Evolutionary conservation across 208 protist genomes (phyloP), one percentile per base, ranked within the genome.

Genomic region (Wallacemonas sp.): DNA sequence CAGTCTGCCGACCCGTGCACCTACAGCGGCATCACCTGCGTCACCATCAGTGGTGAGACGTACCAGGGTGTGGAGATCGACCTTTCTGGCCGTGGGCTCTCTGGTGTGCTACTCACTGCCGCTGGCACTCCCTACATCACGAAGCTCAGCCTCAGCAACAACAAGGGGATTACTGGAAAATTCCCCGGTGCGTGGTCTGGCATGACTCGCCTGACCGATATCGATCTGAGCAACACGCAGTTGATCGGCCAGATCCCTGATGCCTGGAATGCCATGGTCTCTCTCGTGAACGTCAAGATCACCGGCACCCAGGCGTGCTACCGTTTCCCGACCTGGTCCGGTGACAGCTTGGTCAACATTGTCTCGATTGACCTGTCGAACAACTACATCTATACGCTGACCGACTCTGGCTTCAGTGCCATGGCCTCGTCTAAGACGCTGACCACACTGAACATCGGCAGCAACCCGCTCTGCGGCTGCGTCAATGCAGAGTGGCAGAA

Each of bases 241-340:
- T 23, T 58, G 29, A 21, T 6, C 52, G 52, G 52, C 26, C 52
- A 58, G 52, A 32, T 58, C 19, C 52, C 52, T 2, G 17, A 58
- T 24, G 38, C 26, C 39, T 74, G 69, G 69, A 61, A 47, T 52
- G 60, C 39, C 39, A 74, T 74, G 69, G 4, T 12, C 34, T 38
- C 48, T 17, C 49, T 74, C 11, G 17, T 38, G 26, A 68, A 43
- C 23, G 12, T 74, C 16, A 33, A 66, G 30, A 48, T 72, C 16
- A 46, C 17, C 67, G 29, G 49, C 44, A 65, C 67, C 56, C n/a
- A 54, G 55, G 56, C 56, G 55, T 72, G 67, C 67, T 38, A 58
- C 34, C n/a, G 58, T 3, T 46, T 72, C 17, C 67, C 67, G 3
- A 60, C 38, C 56, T 72, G 67, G 67, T 67, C 55, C 19, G 61